Percentiles rank a stretch among this genome's conserved stretches.
These are phyloP conservation scores for Sporothrix humicola DNA, from an alignment of 2,329 filamentous ascomycete genomes.

Conservation along the genomic window DNA sequence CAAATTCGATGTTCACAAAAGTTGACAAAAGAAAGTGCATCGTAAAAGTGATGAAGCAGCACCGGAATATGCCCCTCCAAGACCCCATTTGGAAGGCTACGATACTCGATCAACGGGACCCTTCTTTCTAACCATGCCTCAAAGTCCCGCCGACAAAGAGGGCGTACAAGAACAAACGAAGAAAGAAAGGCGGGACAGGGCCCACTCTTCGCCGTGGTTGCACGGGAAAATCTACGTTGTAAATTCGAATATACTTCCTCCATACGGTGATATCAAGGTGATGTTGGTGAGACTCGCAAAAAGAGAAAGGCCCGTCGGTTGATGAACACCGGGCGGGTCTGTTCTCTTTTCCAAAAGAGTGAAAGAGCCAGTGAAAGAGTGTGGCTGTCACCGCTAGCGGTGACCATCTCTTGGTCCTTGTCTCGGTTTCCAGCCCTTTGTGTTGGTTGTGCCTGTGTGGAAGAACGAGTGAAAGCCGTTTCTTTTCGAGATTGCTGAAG, in stretches of 20 bases:
- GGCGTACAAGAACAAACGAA: neutral
- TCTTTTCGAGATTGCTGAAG: slow-evolving; percentile 20
- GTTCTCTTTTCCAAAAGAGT: no score
- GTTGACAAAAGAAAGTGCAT: neutral
- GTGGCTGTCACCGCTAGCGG: slow-evolving; percentile 1
- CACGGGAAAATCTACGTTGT: neutral
- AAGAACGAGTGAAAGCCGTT: neutral
- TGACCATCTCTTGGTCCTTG: neutral
- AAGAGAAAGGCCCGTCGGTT: slow-evolving; percentile 3
- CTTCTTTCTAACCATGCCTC: neutral
- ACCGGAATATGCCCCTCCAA: neutral
- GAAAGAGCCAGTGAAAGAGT: neutral
- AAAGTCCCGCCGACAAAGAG: slow-evolving; percentile 9
- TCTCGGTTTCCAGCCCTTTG: no score
- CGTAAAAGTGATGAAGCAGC: neutral
- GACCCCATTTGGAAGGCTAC: neutral
- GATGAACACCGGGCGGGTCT: slow-evolving; percentile 16
- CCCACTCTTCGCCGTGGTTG: neutral
- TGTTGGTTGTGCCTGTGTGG: no score
- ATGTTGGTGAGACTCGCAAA: neutral
- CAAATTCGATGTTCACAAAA: neutral
- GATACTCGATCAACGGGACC: neutral
- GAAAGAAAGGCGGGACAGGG: slow-evolving; percentile 8
- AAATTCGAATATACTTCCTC: neutral
- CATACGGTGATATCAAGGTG: neutral